Evolutionary conservation across 164 flowering plant species (phyloP).

Genomic region (Macadamia tetraphylla): DNA sequence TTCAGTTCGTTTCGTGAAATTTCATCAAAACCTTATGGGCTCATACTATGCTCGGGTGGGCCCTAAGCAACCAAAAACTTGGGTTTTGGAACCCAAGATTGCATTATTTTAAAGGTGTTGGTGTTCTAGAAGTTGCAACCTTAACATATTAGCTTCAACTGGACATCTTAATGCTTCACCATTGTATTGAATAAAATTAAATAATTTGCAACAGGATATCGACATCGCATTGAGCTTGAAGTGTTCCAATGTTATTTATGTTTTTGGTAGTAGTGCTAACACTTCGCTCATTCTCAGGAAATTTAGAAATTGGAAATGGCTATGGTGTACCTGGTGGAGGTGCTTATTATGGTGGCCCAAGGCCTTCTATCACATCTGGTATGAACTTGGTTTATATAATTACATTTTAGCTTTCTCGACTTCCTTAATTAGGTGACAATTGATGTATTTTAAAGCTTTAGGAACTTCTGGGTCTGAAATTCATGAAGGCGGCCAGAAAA

Average conservation of each 20-base stretch:
- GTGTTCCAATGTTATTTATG: background rate
- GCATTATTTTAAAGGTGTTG: too few species aligned
- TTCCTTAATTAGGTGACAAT: background rate
- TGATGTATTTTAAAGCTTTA: slow-evolving; percentile 11
- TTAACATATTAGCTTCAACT: too few species aligned
- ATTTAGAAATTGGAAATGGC: slow-evolving; percentile 90
- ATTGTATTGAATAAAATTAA: too few species aligned
- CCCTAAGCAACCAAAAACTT: too few species aligned
- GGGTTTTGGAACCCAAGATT: too few species aligned
- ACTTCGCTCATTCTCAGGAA: slow-evolving; percentile 30
- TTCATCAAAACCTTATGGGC: too few species aligned
- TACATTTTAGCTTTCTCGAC: background rate
- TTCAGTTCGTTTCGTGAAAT: too few species aligned
- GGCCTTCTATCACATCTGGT: slow-evolving; percentile 26
- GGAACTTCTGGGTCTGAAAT: slow-evolving; percentile 21
- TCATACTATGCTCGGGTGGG: too few species aligned
- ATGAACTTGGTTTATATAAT: slow-evolving; percentile 2
- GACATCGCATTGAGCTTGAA: background rate
- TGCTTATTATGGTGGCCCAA: slow-evolving; percentile 52
- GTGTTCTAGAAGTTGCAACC: too few species aligned
- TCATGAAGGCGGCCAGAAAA: slow-evolving; percentile 18
- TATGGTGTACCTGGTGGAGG: slow-evolving; percentile 99
- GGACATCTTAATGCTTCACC: too few species aligned
- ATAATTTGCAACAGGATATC: too few species aligned
- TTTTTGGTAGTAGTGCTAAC: background rate